Percentiles rank a stretch among this genome's conserved stretches.
phyloP scores from a whole-genome alignment of 495 filamentous ascomycete species.

The Emericellopsis terricola region DNA sequence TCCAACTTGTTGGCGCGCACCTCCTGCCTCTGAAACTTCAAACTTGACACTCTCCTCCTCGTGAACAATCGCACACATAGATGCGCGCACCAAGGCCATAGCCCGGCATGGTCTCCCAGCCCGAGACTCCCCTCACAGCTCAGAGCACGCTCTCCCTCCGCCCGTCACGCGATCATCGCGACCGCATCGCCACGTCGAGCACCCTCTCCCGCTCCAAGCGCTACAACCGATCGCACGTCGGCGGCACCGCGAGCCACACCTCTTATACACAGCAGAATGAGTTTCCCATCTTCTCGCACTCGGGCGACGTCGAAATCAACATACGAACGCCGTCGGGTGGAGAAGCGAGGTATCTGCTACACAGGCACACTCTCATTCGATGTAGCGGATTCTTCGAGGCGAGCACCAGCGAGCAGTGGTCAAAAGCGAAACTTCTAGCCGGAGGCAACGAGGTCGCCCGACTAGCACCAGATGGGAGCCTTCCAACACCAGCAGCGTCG shows the following conservation, averaged over 20 bases:
- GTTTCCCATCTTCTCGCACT: slow-evolving; percentile 79
- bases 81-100: too few species aligned
- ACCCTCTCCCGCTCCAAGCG: slow-evolving; percentile 44
- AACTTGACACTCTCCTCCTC: too few species aligned
- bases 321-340: slow-evolving; percentile 49
- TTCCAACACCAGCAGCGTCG: slow-evolving; percentile 1
- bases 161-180: too few species aligned
- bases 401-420: slow-evolving; percentile 76
- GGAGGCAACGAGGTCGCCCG: slow-evolving; percentile 13
- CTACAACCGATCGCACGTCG: slow-evolving; percentile 65
- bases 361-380: slow-evolving; percentile 67
- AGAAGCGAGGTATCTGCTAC: slow-evolving; percentile 73
- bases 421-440: slow-evolving; percentile 15
- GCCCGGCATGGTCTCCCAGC: slow-evolving; percentile 73
- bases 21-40: too few species aligned
- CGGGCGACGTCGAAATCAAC: slow-evolving; percentile 79
- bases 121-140: slow-evolving; percentile 39
- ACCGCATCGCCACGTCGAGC: slow-evolving; percentile 43
- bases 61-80: too few species aligned
- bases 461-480: slow-evolving; percentile 8
- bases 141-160: slow-evolving; percentile 34
- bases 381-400: slow-evolving; percentile 89
- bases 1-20: too few species aligned
- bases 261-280: slow-evolving; percentile 64
- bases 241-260: slow-evolving; percentile 26